Evolutionary conservation across 495 filamentous ascomycete species (phyloP).

Genomic region (Penicillium manginii): DNA sequence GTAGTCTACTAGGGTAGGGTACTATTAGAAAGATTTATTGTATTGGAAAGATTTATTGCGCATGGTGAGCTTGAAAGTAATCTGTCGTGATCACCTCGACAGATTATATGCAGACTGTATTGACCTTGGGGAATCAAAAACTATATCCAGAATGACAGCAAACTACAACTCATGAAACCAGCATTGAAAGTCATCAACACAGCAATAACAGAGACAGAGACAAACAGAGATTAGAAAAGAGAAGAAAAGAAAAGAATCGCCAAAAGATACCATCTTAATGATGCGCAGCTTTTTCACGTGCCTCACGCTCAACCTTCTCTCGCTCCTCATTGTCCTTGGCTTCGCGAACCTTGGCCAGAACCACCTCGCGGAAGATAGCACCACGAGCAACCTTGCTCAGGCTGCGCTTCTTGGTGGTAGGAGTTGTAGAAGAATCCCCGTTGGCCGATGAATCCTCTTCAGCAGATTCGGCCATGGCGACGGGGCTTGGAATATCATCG

Average conservation of each 20-base stretch:
- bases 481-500: slow-evolving; percentile 68
- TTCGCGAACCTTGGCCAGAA: slow-evolving; percentile 92
- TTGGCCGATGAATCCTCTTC: slow-evolving; percentile 5
- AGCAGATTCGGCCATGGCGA: slow-evolving; percentile 42
- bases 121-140: slow-evolving; percentile 37
- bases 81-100: no score
- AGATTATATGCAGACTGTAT: slow-evolving; percentile 22
- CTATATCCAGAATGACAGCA: slow-evolving; percentile 28
- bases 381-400: slow-evolving; percentile 79
- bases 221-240: slow-evolving; percentile 10
- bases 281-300: slow-evolving; percentile 46
- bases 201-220: slow-evolving; percentile 12
- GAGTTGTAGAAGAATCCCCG: slow-evolving; percentile 17
- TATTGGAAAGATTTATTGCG: no score
- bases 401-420: slow-evolving; percentile 59
- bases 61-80: no score
- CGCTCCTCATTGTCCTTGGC: slow-evolving; percentile 85
- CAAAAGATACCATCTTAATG: slow-evolving; percentile 15
- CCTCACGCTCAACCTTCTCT: slow-evolving; percentile 62
- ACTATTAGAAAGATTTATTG: no score
- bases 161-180: slow-evolving; percentile 18
- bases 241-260: no score
- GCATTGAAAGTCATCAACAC: slow-evolving; percentile 13
- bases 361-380: slow-evolving; percentile 97
- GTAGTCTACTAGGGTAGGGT: no score